Percentiles rank a stretch among this genome's conserved stretches.
Conservation (phyloP, 1,139 yeast genomes). For the Debaryomyces sp. region DNA sequence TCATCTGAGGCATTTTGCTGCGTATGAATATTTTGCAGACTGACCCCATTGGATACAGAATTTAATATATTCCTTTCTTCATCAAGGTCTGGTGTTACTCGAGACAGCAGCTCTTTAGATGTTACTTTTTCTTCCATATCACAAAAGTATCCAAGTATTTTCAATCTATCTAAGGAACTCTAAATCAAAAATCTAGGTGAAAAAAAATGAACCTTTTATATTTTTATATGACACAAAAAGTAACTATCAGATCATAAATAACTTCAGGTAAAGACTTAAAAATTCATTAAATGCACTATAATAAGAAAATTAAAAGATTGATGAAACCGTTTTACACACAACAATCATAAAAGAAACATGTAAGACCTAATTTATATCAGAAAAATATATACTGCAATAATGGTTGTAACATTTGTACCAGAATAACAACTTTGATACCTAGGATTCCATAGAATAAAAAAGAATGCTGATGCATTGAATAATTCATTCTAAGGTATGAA, state of each 20-base stretch:
- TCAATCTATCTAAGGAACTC: no score
- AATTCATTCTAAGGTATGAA: neutral
- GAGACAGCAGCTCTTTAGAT: neutral
- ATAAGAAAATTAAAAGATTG: neutral
- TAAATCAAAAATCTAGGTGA: neutral
- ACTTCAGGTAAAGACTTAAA: neutral
- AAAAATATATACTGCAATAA: neutral
- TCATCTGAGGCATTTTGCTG: neutral
- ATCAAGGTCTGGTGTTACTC: neutral
- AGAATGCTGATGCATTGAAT: neutral
- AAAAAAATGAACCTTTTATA: neutral
- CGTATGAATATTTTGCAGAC: conserved; percentile 4
- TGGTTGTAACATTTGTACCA: neutral
- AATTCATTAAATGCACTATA: conserved; percentile 2
- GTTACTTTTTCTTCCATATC: conserved; percentile 3
- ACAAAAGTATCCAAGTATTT: neutral
- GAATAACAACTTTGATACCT: neutral
- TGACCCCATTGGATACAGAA: neutral
- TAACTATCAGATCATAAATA: neutral
- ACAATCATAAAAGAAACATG: neutral
- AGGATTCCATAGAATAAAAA: neutral
- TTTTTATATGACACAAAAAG: no score
- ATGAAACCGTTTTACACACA: neutral
- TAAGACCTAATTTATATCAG: neutral
- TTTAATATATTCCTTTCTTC: neutral